Evolutionary conservation across 2,329 filamentous ascomycete species (phyloP).

Genomic region (Sporothrix humicola): DNA sequence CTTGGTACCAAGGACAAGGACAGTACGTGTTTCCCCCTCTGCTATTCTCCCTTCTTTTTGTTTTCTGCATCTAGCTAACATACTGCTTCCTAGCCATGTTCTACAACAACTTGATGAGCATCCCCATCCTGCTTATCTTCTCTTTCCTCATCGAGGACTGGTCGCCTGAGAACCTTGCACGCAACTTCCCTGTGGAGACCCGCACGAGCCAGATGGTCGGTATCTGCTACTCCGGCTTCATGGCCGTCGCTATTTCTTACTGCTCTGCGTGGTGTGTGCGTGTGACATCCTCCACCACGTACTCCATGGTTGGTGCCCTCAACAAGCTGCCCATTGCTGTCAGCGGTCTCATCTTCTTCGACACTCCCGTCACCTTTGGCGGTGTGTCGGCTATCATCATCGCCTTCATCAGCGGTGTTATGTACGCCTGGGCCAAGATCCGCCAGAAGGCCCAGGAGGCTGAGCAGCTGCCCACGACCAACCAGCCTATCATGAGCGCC

Average conservation of each 20-base stretch:
- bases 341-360: conserved; percentile 92
- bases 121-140: conserved; percentile 83
- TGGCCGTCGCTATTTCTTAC: conserved; percentile 98
- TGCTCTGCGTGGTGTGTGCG: conserved; percentile 98
- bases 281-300: conserved; percentile 95
- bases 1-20: conserved; percentile 99
- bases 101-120: conserved; percentile 98
- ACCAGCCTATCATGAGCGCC: conserved; percentile 75
- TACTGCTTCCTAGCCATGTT: conserved; percentile 81
- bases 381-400: conserved; percentile 90
- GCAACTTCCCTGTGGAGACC: conserved; percentile 84
- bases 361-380: conserved; percentile 88
- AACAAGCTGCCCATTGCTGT: conserved; percentile 98
- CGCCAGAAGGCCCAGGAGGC: conserved; percentile 73
- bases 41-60: neutral
- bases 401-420: conserved; percentile 89
- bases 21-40: conserved; percentile 66
- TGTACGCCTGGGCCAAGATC: conserved; percentile 87
- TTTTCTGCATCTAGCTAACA: conserved; percentile 10
- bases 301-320: conserved; percentile 96
- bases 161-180: conserved; percentile 79
- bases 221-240: conserved; percentile 93
- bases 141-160: conserved; percentile 90
- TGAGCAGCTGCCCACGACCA: conserved; percentile 66
- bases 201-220: conserved; percentile 81